Conservation (phyloP, 805 yeast species). For the Debaryomyces castellii region DNA sequence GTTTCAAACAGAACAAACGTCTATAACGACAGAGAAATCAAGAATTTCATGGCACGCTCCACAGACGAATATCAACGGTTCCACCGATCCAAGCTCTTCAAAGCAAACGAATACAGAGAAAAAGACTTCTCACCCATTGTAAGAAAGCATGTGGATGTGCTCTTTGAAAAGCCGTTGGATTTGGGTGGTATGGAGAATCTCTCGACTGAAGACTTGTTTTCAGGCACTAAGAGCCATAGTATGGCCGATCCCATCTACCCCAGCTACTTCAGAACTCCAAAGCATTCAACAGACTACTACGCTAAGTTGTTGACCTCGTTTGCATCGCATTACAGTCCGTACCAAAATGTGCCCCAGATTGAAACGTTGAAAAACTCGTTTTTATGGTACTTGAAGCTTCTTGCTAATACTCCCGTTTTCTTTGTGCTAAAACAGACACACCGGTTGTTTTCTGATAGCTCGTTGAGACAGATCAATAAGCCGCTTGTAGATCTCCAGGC, state of each 20-base stretch:
- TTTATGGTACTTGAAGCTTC: conserved; percentile 28
- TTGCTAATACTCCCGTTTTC: conserved; percentile 28
- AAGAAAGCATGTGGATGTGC: conserved; percentile 13
- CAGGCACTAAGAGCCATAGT: conserved; percentile 3
- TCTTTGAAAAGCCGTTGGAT: conserved; percentile 18
- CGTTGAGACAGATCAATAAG: conserved; percentile 20
- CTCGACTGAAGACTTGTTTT: conserved; percentile 10
- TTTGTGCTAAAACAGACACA: conserved; percentile 27
- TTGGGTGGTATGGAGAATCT: conserved; percentile 13
- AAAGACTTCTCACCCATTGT: conserved; percentile 24
- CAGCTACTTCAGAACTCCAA: conserved; percentile 10
- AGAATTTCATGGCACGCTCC: conserved; percentile 14
- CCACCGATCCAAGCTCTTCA: conserved; percentile 18
- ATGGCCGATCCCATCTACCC: conserved; percentile 8
- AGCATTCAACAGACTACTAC: conserved; percentile 19
- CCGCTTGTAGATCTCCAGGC: conserved; percentile 15
- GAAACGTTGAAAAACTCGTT: conserved; percentile 16
- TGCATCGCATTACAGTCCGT: conserved; percentile 26
- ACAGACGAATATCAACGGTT: conserved; percentile 18
- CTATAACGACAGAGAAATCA: conserved; percentile 11
- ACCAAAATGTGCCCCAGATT: conserved; percentile 9
- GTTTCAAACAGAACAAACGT: conserved; percentile 10
- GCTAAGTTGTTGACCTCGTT: conserved; percentile 25
- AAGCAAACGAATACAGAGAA: conserved; percentile 9
- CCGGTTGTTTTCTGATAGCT: conserved; percentile 24